phyloP scores from a whole-genome alignment of 108 stramenopile genomes.

The Parmales sp. region DNA sequence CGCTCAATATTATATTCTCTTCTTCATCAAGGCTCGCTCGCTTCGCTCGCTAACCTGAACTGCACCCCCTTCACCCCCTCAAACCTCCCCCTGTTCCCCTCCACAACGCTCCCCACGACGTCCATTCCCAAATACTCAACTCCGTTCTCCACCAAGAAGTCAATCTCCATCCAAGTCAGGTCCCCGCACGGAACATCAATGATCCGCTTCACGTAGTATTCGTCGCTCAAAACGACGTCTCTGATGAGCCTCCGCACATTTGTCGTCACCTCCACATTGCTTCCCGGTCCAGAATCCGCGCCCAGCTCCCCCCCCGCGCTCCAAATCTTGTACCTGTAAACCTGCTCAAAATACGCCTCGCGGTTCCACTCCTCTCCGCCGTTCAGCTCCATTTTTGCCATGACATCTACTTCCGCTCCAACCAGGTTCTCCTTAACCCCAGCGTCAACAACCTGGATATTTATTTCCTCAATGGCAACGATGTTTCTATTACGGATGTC shows the following conservation, averaged over 20 bases:
- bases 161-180: neutral
- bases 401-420: neutral
- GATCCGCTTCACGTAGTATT: neutral
- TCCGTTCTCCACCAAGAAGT: neutral
- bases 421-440: neutral
- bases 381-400: neutral
- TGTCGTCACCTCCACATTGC: neutral
- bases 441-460: neutral
- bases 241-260: neutral
- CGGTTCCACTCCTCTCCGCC: neutral
- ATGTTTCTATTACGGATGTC: neutral
- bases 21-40: neutral
- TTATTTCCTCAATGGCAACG: neutral
- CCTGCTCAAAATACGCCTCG: neutral
- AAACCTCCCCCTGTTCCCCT: neutral
- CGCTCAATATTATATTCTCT: neutral
- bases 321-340: constrained; percentile 2
- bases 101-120: neutral
- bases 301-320: neutral
- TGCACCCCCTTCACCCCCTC: neutral
- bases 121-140: constrained; percentile 1
- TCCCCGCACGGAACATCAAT: constrained; percentile 3
- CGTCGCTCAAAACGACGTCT: neutral
- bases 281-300: neutral
- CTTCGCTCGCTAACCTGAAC: too few relatives aligned